Evolutionary conservation across 2,329 filamentous ascomycete genomes (phyloP), one percentile per base, ranked within the genome.

Genomic region (Diaporthe vexans): DNA sequence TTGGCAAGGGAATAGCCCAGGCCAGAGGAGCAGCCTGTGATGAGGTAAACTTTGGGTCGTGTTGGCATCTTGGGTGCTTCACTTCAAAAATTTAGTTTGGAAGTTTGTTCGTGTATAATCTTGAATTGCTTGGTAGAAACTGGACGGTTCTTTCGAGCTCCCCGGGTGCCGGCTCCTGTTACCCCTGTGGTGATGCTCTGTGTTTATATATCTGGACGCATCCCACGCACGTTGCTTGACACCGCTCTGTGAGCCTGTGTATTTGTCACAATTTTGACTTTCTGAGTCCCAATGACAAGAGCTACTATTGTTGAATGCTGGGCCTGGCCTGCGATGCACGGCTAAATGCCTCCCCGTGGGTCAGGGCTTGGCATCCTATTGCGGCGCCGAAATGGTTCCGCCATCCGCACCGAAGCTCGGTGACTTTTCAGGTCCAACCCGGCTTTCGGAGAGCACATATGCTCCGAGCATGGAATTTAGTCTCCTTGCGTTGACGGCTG

Each of bases 21-120:
- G 43, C 74, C 67, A 10, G 65, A 67, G 26, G 74, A 75, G 40
- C 74, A 75, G 26, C 74, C 74, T 17, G 74, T 73, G 46, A 75
- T 73, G 71, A 73, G 71, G n/a, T 52, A 75, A 58, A 70, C 65
- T 48, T 61, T 74, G 46, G 73, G 54, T 19, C 26, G 40, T 26
- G 59, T 33, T n/a, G 73, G 29, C 73, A 74, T 74, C 29, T 43
- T 40, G 21, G 26, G n/a, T 7, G 35, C 11, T 59, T 8, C 9
- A 15, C 10, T 7, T 13, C 15, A 3, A 24, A 24, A 15, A 1
- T 4, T 37, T 58, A 17, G 43, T 3, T 46, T 19, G 43, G 17
- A 46, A 46, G 6, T 19, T 19, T 2, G 6, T 19, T 19, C 1
- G 6, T 15, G 24, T 40, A 40, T 24, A 21, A 17, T 19, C 3